Base-by-base conservation (phyloP, 345 rosid genomes). In the Eucalyptus curtisii region DNA sequence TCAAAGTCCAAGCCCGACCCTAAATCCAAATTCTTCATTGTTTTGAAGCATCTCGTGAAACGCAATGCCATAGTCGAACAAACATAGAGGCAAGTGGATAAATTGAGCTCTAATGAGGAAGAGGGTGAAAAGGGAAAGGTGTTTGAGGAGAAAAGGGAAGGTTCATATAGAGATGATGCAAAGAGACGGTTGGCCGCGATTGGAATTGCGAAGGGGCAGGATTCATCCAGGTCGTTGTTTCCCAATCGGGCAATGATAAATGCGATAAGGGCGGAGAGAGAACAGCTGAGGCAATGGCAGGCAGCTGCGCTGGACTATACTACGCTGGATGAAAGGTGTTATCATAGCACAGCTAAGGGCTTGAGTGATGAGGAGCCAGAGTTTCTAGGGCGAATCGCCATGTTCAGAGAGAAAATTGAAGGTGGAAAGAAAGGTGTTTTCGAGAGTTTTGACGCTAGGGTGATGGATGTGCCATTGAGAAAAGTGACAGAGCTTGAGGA, bases 361-460 rank as follows among this genome's bases (percentile, higher is more conserved):
- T 88, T 95, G 88, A 97, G 99, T 33, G 98, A 97, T 48, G 99
- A 96, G 68, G 99, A 97, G 87, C 93, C 91, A 0, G 98, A 95
- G 89, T 94, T 94, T 91, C 91, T 37, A 89, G 45, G 94, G 22
- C 79, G 96, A 88, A 90, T 97, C 57, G 91, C 94, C 19, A 91
- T 94, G 92, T 86, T 94, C 10, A 95, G 96, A 33, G 93, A 90
- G 49, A 93, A 86, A 87, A 86, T 87, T 49, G 89, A 87, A 13
- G 89, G 89, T 90, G 90, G 91, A 86, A 92, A 88, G 82, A 93
- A 92, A 84, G 96, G 96, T 49, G 98, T 96, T 59, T 96, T 96
- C 85, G 95, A 96, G 87, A 95, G 91, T 85, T 93, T 49, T 15
- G 93, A 93, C 85, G 93, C 90, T 50, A 93, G 81, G 55, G 81